These are phyloP conservation scores for Astragalus membranaceus DNA, from an alignment of 306 rosid species.

Conservation along the genomic window DNA sequence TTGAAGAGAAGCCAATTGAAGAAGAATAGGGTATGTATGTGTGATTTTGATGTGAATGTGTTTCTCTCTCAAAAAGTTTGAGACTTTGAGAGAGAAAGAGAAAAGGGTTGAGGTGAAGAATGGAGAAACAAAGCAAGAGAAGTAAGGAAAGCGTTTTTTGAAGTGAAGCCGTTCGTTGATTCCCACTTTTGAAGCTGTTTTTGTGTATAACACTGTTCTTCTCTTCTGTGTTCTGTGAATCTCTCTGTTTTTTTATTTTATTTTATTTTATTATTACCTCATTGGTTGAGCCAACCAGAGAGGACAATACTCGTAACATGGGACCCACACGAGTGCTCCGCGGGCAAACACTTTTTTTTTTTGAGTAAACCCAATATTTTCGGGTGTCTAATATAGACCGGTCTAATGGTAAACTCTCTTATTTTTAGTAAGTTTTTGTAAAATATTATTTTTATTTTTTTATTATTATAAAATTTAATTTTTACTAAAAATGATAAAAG, in stretches of 20 bases:
- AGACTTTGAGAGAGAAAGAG: conserved; percentile 1
- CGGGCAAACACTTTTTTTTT: conserved; percentile 3
- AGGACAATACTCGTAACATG: conserved; percentile 13
- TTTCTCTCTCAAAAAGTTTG: conserved; percentile 22
- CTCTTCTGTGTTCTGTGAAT: neutral
- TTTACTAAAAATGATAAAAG: no score
- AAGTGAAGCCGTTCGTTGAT: conserved; percentile 7
- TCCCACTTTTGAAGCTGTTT: conserved; percentile 13
- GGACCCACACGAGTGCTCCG: conserved; percentile 57
- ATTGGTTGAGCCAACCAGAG: conserved; percentile 22
- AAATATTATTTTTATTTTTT: no score
- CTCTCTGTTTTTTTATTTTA: neutral
- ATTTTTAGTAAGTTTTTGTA: no score
- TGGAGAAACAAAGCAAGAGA: neutral
- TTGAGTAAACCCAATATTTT: no score
- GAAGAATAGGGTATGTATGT: neutral
- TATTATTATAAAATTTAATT: no score
- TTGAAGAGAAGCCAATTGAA: neutral
- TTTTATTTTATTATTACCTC: neutral
- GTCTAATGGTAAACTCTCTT: no score
- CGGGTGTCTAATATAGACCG: no score
- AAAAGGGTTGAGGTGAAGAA: neutral
- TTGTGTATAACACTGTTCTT: neutral
- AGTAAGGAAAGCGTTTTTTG: neutral
- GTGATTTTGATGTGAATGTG: neutral